Conservation (phyloP, 352 stramenopile genomes). For the Aphanomyces stellatus region DNA sequence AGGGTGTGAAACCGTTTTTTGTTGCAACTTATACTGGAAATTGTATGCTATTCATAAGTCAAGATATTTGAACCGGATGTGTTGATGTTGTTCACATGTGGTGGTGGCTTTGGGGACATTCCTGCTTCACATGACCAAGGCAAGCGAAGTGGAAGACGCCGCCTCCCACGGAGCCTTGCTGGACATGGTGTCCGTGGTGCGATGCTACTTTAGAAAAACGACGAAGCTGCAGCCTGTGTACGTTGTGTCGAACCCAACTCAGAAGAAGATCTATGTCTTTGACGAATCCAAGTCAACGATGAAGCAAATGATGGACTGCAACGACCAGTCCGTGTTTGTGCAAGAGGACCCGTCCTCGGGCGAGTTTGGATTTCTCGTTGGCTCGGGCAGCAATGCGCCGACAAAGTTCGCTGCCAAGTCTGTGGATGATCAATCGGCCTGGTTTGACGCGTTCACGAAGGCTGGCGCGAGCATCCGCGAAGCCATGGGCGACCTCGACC, state of each 20-base stretch:
- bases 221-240: constrained; percentile 22
- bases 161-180: background rate
- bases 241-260: constrained; percentile 34
- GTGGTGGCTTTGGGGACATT: too few species aligned
- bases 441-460: constrained; percentile 38
- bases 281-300: constrained; percentile 28
- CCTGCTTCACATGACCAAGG: background rate
- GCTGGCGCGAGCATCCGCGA: constrained; percentile 41
- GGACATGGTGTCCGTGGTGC: background rate
- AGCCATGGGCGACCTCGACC: constrained; percentile 26
- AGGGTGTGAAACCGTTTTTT: too few species aligned
- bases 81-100: too few species aligned
- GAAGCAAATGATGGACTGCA: constrained; percentile 21
- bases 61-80: too few species aligned
- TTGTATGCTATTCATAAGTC: too few species aligned
- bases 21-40: too few species aligned
- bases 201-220: background rate
- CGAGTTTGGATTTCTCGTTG: constrained; percentile 38
- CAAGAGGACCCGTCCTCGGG: constrained; percentile 34
- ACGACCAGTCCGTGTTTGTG: constrained; percentile 27
- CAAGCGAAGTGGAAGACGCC: background rate
- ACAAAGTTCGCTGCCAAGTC: constrained; percentile 31
- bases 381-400: constrained; percentile 23
- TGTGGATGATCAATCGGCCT: constrained; percentile 34
- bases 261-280: constrained; percentile 40